Evolutionary conservation across 2,329 filamentous ascomycete species (phyloP).

Genomic region (Fusarium sp.): DNA sequence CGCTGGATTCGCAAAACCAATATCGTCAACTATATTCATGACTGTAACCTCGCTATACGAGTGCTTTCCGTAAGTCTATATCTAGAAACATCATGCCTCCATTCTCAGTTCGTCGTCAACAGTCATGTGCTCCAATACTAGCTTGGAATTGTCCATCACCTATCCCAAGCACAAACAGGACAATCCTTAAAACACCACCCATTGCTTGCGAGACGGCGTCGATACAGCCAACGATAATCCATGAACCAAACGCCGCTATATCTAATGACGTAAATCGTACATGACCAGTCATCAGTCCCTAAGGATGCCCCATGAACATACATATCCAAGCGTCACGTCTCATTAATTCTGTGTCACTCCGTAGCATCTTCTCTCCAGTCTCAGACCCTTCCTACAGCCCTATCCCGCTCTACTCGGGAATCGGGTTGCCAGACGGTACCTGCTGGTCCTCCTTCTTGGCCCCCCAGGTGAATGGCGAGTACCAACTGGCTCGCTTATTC

Average conservation of each 20-base stretch:
- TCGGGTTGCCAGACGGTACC: slow-evolving; percentile 44
- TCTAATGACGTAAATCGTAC: slow-evolving; percentile 47
- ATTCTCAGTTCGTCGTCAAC: slow-evolving; percentile 27
- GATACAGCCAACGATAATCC: slow-evolving; percentile 44
- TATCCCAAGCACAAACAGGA: slow-evolving; percentile 33
- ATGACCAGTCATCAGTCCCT: slow-evolving; percentile 43
- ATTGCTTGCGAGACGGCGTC: slow-evolving; percentile 39
- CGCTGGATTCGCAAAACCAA: background rate
- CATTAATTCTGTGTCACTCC: slow-evolving; percentile 31
- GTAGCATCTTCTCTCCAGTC: background rate
- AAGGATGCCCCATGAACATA: slow-evolving; percentile 37
- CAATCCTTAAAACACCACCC: slow-evolving; percentile 25
- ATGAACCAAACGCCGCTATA: slow-evolving; percentile 47
- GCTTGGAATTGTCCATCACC: slow-evolving; percentile 10
- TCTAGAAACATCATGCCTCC: slow-evolving; percentile 28
- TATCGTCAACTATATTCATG: slow-evolving; percentile 28
- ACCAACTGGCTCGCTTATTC: slow-evolving; percentile 72
- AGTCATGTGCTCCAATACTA: slow-evolving; percentile 33
- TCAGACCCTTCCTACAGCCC: slow-evolving; percentile 5
- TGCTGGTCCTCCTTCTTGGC: slow-evolving; percentile 60
- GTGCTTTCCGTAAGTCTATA: slow-evolving; percentile 28
- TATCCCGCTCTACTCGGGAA: slow-evolving; percentile 48
- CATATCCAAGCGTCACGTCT: slow-evolving; percentile 43
- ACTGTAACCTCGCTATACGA: slow-evolving; percentile 20
- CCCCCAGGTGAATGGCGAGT: slow-evolving; percentile 66